Percentiles rank a stretch among this genome's conserved stretches.
Evolutionary conservation across 1,284 basidiomycete species (phyloP).

Genomic region (Ustilago lituana): DNA sequence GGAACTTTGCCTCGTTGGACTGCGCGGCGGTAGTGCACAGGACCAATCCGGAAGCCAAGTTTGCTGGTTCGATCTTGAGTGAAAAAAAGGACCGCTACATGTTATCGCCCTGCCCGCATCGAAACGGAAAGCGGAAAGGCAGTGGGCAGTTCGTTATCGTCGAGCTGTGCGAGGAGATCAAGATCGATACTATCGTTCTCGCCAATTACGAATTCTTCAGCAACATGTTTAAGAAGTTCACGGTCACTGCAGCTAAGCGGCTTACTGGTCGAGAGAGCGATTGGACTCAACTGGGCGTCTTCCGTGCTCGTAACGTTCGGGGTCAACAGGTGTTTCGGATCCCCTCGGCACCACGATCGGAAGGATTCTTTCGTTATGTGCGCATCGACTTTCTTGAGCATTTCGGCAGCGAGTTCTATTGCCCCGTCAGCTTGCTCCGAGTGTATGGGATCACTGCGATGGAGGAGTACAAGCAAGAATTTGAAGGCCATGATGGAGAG

Average conservation of each 20-base stretch:
- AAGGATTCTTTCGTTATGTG: conserved; percentile 75
- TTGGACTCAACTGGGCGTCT: conserved; percentile 74
- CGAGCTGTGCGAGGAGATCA: conserved; percentile 96
- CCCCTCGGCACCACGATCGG: conserved; percentile 35
- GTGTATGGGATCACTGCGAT: conserved; percentile 97
- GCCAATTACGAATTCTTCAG: conserved; percentile 99
- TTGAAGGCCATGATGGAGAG: conserved; percentile 76
- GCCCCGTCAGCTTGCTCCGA: conserved; percentile 88
- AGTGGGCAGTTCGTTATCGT: conserved; percentile 83
- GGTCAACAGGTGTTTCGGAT: conserved; percentile 77
- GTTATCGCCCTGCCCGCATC: conserved; percentile 84
- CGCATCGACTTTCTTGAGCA: conserved; percentile 93
- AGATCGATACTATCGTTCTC: conserved; percentile 92
- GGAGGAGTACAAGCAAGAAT: conserved; percentile 79
- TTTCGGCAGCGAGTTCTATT: conserved; percentile 95
- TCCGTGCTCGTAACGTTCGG: conserved; percentile 85
- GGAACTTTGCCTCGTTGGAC: conserved; percentile 92
- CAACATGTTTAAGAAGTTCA: conserved; percentile 91
- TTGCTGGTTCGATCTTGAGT: conserved; percentile 82
- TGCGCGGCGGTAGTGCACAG: conserved; percentile 91
- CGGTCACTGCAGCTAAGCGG: conserved; percentile 83
- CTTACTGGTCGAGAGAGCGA: conserved; percentile 75
- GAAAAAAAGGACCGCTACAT: conserved; percentile 94
- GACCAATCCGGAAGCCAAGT: conserved; percentile 83
- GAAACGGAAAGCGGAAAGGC: conserved; percentile 14